Evolutionary conservation across 257 asterid genomes (phyloP), one percentile per base, ranked within the genome.

Genomic region (Fraxinus excelsior): DNA sequence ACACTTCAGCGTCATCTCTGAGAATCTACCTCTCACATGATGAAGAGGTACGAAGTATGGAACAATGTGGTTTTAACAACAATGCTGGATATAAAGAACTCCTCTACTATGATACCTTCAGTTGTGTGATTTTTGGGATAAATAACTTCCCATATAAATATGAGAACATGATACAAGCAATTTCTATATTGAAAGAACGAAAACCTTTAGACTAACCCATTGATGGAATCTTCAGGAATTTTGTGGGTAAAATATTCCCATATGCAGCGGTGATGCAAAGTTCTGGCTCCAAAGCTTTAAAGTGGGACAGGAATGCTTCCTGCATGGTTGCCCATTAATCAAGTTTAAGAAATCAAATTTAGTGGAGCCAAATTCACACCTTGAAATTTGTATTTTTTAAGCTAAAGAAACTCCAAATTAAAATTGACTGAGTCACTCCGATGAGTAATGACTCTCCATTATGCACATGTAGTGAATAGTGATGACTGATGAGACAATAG

Each of bases 231-330:
- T 93, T 86, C 67, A 93, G 96, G 85, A 95, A 93, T 76, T 87
- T 91, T 66, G 87, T 90, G 11, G 99, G 97, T 74, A 95, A 82
- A 72, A 95, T 95, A 84, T 93, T 95, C 83, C 99, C 99, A 72
- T 95, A 95, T 35, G 99, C 99, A 75, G 98, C 98, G 78, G 97
- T 95, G 80, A 95, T 85, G 84, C 98, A 95, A 82, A 95, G 96
- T 74, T 91, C 96, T 64, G 99, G 97, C 81, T 91, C 96, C 91
- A 95, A 83, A 76, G 90, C 89, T 80, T 82, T 83, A 32, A 95
- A 87, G 72, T 82, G 76, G 58, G 77, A 76, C 67, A 95, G 88
- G 84, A 95, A 95, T 5, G 89, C 68, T 84, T 95, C 98, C 99
- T 92, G 92, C 85, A 85, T 21, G 49, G 35, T 23, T 62, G 51